Percentiles rank a stretch among this genome's conserved stretches.
These are phyloP conservation scores for Ciborinia camelliae DNA, from an alignment of 2,329 filamentous ascomycete species.

Conservation along the genomic window DNA sequence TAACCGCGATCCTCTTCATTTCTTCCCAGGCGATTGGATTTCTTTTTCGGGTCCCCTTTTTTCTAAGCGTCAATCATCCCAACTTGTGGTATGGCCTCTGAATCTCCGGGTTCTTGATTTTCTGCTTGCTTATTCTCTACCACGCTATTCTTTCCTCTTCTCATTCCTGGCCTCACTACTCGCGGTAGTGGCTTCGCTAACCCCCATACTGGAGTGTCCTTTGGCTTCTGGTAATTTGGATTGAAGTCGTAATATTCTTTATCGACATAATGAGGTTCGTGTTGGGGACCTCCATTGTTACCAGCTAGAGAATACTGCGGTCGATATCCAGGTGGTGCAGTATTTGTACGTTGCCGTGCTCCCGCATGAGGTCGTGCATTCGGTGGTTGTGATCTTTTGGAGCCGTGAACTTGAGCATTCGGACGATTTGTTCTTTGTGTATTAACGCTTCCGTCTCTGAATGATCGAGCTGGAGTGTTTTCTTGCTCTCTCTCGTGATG, in stretches of 20 bases:
- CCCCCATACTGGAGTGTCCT: slow-evolving; percentile 25
- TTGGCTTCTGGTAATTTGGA: slow-evolving; percentile 21
- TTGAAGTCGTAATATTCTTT: slow-evolving; percentile 24
- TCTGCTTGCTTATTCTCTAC: slow-evolving; percentile 21
- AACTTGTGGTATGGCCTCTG: slow-evolving; percentile 22
- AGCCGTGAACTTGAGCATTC: neutral
- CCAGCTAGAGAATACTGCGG: slow-evolving; percentile 15
- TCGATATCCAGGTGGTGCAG: neutral
- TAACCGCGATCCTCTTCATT: slow-evolving; percentile 11
- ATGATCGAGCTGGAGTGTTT: neutral
- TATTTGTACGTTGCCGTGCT: slow-evolving; percentile 3
- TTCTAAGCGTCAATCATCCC: slow-evolving; percentile 25
- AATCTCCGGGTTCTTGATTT: slow-evolving; percentile 12
- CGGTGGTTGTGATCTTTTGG: neutral
- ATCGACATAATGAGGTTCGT: slow-evolving; percentile 21
- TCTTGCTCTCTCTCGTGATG: neutral
- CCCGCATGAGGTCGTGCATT: slow-evolving; percentile 2
- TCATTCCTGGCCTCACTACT: slow-evolving; percentile 25
- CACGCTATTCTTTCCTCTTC: slow-evolving; percentile 10
- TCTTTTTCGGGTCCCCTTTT: slow-evolving; percentile 16
- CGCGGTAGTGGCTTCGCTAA: slow-evolving; percentile 25
- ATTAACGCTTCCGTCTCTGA: slow-evolving; percentile 5
- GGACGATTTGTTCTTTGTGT: slow-evolving; percentile 12
- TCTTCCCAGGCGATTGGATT: neutral
- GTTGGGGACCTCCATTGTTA: neutral